phyloP scores from a whole-genome alignment of 2,329 filamentous ascomycete genomes.

The Dactylonectria estremocensis region DNA sequence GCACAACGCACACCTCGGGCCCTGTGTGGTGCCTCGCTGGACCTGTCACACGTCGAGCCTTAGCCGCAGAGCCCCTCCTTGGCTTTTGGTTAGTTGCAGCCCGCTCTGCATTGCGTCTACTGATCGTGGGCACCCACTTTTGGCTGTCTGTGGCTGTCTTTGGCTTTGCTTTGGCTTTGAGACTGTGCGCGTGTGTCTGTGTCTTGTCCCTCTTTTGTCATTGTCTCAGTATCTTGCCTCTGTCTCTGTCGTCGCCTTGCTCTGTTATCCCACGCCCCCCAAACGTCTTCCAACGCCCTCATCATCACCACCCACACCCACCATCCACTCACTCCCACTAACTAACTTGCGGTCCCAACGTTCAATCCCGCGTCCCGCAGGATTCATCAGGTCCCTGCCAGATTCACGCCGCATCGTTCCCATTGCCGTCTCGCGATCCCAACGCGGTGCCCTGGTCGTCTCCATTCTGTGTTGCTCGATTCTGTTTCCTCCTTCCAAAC shows the following conservation, averaged over 20 bases:
- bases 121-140: constrained; percentile 1
- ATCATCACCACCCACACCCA: not conserved
- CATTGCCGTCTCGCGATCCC: constrained; percentile 11
- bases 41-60: constrained; percentile 41
- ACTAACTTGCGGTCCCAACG: not conserved
- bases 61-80: constrained; percentile 44
- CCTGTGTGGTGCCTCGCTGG: constrained; percentile 22
- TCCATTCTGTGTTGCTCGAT: constrained; percentile 10
- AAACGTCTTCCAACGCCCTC: not conserved
- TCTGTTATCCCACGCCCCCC: constrained; percentile 1
- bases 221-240: not conserved
- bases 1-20: constrained; percentile 12
- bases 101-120: constrained; percentile 4
- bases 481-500: constrained; percentile 14
- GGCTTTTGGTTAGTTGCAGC: constrained; percentile 4
- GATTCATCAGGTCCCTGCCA: not conserved
- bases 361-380: not conserved
- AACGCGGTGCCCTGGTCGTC: constrained; percentile 11
- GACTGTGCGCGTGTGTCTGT: not conserved
- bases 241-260: not conserved
- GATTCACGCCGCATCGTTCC: constrained; percentile 5
- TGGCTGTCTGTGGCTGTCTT: not conserved
- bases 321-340: not conserved
- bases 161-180: not conserved
- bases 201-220: not conserved